Evolutionary conservation across 495 filamentous ascomycete genomes (phyloP).

Genomic region (Parachaetomium inaequale): DNA sequence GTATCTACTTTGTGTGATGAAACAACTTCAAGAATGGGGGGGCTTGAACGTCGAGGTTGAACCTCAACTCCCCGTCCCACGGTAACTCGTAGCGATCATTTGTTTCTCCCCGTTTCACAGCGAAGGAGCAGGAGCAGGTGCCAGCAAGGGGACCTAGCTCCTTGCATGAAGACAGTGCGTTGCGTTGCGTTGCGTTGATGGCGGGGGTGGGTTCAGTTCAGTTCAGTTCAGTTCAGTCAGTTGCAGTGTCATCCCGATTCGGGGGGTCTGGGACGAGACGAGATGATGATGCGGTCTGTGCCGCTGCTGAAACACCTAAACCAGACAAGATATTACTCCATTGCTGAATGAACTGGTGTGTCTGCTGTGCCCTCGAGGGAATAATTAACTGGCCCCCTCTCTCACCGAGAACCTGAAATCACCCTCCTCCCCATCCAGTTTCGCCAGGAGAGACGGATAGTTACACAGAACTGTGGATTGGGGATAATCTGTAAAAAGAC

Average conservation of each 20-base stretch:
- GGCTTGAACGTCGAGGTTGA: too few relatives aligned
- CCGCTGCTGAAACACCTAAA: too few relatives aligned
- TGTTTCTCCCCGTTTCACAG: not conserved
- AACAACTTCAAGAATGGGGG: too few relatives aligned
- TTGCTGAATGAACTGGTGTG: too few relatives aligned
- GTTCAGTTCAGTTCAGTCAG: too few relatives aligned
- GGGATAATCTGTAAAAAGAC: not conserved
- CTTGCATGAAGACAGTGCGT: not conserved
- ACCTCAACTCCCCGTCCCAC: too few relatives aligned
- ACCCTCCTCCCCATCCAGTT: too few relatives aligned
- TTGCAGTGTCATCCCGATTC: too few relatives aligned
- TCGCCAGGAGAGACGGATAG: too few relatives aligned
- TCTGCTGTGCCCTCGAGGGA: not conserved
- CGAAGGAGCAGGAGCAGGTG: constrained; percentile 1
- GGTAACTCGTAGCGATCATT: not conserved
- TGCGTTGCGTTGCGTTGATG: not conserved
- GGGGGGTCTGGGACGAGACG: not conserved
- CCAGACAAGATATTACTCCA: too few relatives aligned
- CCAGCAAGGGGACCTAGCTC: constrained; percentile 11
- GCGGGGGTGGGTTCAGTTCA: not conserved
- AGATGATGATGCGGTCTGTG: not conserved
- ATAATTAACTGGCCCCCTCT: not conserved
- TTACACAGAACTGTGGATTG: too few relatives aligned
- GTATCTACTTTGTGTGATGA: not conserved
- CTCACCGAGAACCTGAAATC: not conserved